A percentile compares a stretch with the other conserved stretches of the same genome.
Evolutionary conservation across 2,329 filamentous ascomycete genomes (phyloP).

Genomic region (Aspergillus jensenii): DNA sequence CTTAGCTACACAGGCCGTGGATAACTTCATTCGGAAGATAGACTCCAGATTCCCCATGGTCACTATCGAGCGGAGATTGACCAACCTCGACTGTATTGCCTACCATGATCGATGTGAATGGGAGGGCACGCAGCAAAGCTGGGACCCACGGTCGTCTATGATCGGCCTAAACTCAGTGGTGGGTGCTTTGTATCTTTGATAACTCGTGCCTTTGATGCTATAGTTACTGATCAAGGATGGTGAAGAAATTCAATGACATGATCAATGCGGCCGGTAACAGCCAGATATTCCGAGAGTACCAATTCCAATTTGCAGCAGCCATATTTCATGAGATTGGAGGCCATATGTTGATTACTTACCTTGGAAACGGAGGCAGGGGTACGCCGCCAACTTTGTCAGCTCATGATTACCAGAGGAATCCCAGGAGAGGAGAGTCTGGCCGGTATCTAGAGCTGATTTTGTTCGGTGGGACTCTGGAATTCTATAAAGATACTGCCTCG

Average conservation of each 20-base stretch:
- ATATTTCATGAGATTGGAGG: neutral
- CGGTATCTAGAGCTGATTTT: neutral
- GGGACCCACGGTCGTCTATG: neutral
- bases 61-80: neutral
- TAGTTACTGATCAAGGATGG: neutral
- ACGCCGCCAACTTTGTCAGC: neutral
- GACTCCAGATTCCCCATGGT: neutral
- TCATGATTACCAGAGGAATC: neutral
- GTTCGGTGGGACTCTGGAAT: neutral
- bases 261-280: neutral
- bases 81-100: neutral
- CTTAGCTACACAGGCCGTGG: neutral
- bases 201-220: neutral
- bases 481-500: neutral
- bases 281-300: neutral
- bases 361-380: neutral
- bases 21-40: neutral
- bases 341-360: neutral
- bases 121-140: neutral
- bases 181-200: neutral
- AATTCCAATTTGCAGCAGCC: neutral
- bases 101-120: neutral
- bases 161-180: neutral
- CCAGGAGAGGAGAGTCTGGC: neutral
- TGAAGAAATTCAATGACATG: neutral